These are phyloP conservation scores for Spatholobus suberectus DNA, from an alignment of 306 rosid genomes.

Conservation along the genomic window DNA sequence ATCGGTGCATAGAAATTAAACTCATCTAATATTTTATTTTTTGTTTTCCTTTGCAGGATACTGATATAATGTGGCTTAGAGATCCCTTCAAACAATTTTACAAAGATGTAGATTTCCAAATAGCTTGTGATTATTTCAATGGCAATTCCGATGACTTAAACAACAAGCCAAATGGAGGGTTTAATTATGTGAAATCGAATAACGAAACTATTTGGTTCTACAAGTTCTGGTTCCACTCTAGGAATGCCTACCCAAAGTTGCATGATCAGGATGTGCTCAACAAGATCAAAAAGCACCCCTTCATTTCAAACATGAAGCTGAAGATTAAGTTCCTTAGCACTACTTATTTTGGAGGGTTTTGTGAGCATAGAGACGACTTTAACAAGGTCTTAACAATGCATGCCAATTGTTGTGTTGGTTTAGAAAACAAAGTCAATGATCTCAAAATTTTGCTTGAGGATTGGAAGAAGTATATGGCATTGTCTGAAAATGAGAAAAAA, in stretches of 20 bases:
- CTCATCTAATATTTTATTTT: too few relatives aligned
- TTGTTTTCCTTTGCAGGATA: conserved; percentile 55
- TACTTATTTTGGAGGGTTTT: conserved; percentile 75
- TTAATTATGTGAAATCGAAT: conserved; percentile 69
- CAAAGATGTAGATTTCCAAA: conserved; percentile 75
- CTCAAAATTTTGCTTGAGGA: conserved; percentile 74
- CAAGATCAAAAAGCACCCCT: conserved; percentile 54
- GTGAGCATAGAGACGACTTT: conserved; percentile 55
- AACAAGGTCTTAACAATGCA: conserved; percentile 74
- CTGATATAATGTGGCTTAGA: conserved; percentile 89
- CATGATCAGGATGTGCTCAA: conserved; percentile 93
- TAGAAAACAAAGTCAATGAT: conserved; percentile 70
- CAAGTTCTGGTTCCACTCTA: conserved; percentile 70
- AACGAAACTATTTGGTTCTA: conserved; percentile 60
- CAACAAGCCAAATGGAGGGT: conserved; percentile 79
- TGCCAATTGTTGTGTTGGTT: conserved; percentile 90
- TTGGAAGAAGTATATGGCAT: conserved; percentile 64
- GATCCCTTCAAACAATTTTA: conserved; percentile 69
- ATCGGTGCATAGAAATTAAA: too few relatives aligned
- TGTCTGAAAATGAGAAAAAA: conserved; percentile 1
- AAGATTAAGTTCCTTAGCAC: conserved; percentile 73
- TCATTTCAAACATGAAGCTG: conserved; percentile 45
- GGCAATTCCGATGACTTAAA: conserved; percentile 53
- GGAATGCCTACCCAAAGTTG: conserved; percentile 38
- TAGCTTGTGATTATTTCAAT: conserved; percentile 65